Evolutionary conservation across 1,139 yeast genomes (phyloP).

Genomic region (Debaryomycetaceae sp.): DNA sequence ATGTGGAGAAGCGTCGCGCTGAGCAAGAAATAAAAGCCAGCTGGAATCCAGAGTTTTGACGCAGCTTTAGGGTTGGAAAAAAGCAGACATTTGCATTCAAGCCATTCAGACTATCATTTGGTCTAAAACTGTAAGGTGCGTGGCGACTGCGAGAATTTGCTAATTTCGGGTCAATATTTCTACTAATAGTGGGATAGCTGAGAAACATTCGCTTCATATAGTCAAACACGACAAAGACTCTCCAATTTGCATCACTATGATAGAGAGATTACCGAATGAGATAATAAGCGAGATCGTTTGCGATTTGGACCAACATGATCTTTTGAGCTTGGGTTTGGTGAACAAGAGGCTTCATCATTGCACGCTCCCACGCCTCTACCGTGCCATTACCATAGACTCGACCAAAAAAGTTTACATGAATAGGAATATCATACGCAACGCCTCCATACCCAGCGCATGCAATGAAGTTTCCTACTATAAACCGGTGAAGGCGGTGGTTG

Average conservation of each 20-base stretch:
- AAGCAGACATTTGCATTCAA: no score
- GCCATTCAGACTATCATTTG: no score
- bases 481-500: constrained; percentile 5
- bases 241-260: constrained; percentile 6
- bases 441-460: constrained; percentile 3
- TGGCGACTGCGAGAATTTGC: no score
- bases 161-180: no score
- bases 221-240: no score
- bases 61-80: no score
- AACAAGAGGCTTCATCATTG: constrained; percentile 12
- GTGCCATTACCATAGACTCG: constrained; percentile 19
- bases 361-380: constrained; percentile 17
- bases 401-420: constrained; percentile 8
- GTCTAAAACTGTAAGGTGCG: no score
- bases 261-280: constrained; percentile 20
- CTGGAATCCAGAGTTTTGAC: no score
- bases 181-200: no score
- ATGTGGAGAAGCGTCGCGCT: not conserved
- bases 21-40: not conserved
- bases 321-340: constrained; percentile 15
- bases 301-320: constrained; percentile 15
- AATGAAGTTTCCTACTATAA: constrained; percentile 1
- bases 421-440: not conserved
- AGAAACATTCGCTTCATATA: no score
- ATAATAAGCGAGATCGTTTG: constrained; percentile 13